These are phyloP conservation scores for Bipolaris gigantea DNA, from an alignment of 2,329 filamentous ascomycete genomes.

Conservation along the genomic window DNA sequence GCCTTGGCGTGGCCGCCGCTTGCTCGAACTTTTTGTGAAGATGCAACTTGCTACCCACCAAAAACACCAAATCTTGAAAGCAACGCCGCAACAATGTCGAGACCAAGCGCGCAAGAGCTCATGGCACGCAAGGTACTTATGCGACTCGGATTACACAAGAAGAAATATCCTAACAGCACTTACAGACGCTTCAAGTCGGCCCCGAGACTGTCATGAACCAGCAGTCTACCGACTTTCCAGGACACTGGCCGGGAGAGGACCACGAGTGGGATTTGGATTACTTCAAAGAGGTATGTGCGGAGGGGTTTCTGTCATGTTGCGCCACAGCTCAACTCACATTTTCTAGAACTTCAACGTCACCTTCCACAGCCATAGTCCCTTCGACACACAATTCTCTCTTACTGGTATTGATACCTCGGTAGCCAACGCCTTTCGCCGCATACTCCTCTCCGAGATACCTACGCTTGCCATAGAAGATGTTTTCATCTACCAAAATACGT, in stretches of 20 bases:
- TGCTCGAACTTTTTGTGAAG: slow-evolving; percentile 32
- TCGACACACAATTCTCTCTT: slow-evolving; percentile 85
- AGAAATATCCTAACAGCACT: slow-evolving; percentile 13
- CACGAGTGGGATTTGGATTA: slow-evolving; percentile 74
- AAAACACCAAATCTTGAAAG: slow-evolving; percentile 16
- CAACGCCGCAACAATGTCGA: slow-evolving; percentile 47
- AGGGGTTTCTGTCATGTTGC: background rate
- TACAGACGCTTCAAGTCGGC: slow-evolving; percentile 81
- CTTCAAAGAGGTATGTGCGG: slow-evolving; percentile 61
- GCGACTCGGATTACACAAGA: slow-evolving; percentile 13
- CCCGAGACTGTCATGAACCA: slow-evolving; percentile 89
- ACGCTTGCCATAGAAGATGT: slow-evolving; percentile 92
- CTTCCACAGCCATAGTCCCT: slow-evolving; percentile 80
- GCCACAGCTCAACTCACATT: background rate
- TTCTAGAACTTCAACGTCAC: slow-evolving; percentile 69
- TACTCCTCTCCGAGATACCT: slow-evolving; percentile 90
- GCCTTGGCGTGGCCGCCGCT: slow-evolving; percentile 26
- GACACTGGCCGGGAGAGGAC: slow-evolving; percentile 87
- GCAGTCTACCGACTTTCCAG: slow-evolving; percentile 86
- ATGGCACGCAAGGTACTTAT: slow-evolving; percentile 62
- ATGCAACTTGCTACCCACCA: slow-evolving; percentile 19
- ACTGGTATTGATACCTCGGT: slow-evolving; percentile 89
- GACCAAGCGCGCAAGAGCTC: slow-evolving; percentile 55
- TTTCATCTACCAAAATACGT: slow-evolving; percentile 95
- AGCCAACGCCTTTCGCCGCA: slow-evolving; percentile 96